Base-by-base conservation (phyloP, 169 alveolate genomes). In the Cryptosporidium bovis region DNA sequence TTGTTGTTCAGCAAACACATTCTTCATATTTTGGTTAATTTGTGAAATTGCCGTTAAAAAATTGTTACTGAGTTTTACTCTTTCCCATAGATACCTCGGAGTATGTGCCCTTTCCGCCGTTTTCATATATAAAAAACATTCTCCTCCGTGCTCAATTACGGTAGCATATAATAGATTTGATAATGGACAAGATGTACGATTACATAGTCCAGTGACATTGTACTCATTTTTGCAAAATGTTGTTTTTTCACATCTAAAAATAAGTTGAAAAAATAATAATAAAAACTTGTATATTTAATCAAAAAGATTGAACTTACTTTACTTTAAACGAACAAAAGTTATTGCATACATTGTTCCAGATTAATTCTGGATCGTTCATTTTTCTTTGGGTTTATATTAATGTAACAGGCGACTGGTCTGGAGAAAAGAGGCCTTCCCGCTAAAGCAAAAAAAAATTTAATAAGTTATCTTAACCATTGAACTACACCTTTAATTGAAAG, bases 131-230 rank as follows among this genome's bases (percentile, higher is more conserved):
- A 98, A 94, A 90, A 96, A 97, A 90, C 99, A 96, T 2, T 93
- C 94, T 16, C 99, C 99, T 83, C 95, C 95, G 66, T 94, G 96
- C 85, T 97, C 99, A 48, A 96, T 93, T 12, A 98, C 97, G 6
- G 99, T 98, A 29, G 99, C 99, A 91, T 97, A 98, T 84, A 96
- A 91, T 77, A 98, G 95, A 92, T 98, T 98, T 13, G 99, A 97
- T 36, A 98, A 92, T 10, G 99, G 99, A 84, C 99, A 98, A 1
- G 99, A 95, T 56, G 94, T 94, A 83, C 98, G 94, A 82, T 97
- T 97, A 93, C 99, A 98, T 56, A 97, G 92, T 18, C 99, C 99
- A 13, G 99, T 98, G 48, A 97, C 99, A 91, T 98, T 97, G 92
- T 96, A 97, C 87, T 94, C 96, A 83, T 94, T 94, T 55, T 96